Base-by-base conservation (phyloP, 192 early-diverging fungal species). In the Backusella australiensis region DNA sequence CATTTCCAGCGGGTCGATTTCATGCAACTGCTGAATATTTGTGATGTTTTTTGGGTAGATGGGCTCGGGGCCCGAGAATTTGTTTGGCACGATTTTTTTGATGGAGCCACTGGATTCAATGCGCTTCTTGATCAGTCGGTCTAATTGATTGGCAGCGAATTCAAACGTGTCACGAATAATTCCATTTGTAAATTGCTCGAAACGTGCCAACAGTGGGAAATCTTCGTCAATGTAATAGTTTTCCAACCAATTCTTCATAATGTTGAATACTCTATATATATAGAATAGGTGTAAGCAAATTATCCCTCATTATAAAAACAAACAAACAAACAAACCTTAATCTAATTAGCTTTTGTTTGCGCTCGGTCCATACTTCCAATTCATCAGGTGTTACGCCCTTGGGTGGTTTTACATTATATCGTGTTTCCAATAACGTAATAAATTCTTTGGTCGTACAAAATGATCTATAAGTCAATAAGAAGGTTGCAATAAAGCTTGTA, bases 231-330 rank as follows among this genome's bases (percentile, higher is more conserved):
- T 83, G 72, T 91, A 93, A 82, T 94, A 93, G 74, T 87, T 91
- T 83, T 97, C 96, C 12, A 97, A 80, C 96, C 96, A 98, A n/a
- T 86, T 89, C 85, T 96, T 97, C 80, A 97, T 88, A 66, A 96
- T 84, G 77, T 96, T 96, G 86, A 91, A 96, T 7, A 97, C 95
- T 38, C 78, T 77, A 32, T 29, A 29, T 29, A 29, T 29, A 1
- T 29, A 67, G n/a, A 14, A 4, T 36, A 65, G 8, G 29, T 32
- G 29, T 83, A 21, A 74, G 4, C 35, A 52, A 8, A 21, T 53
- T n/a, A 26, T 0, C 7, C 14, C 32, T 32, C 32, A 32, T 32
- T 32, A 32, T 32, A 32, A 32, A 32, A 19, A 7, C n/a, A 44
- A 34, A 32, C 2, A 32, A 3, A 32, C 2, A 32, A 32, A 32